Percentiles rank a stretch among this genome's conserved stretches.
Conservation (phyloP, 2,329 filamentous ascomycete species). For the Cercospora sp. region DNA sequence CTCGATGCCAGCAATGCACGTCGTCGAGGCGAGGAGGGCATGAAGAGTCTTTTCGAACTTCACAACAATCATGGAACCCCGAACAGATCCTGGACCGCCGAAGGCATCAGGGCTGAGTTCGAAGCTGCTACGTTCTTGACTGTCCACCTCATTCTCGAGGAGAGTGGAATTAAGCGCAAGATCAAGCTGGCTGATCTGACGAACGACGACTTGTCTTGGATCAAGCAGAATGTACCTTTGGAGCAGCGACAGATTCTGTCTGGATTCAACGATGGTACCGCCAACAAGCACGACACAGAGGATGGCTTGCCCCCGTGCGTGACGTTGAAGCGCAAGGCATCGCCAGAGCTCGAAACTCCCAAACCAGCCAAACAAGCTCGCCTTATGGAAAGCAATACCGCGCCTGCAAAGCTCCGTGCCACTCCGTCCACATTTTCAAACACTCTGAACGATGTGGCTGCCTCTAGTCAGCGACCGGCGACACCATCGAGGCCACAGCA, state of each 20-base stretch:
- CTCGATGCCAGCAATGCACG: conserved; percentile 21
- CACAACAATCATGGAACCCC: conserved; percentile 13
- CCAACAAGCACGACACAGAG: neutral
- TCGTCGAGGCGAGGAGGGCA: conserved; percentile 22
- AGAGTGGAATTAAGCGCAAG: conserved; percentile 6
- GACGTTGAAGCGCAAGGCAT: conserved; percentile 3
- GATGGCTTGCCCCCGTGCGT: conserved; percentile 1
- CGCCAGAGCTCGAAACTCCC: neutral
- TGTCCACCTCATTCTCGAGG: conserved; percentile 12
- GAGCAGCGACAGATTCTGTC: conserved; percentile 10
- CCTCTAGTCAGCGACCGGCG: neutral
- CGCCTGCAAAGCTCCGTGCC: neutral
- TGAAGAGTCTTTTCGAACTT: conserved; percentile 16
- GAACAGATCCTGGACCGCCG: conserved; percentile 10
- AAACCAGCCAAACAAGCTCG: neutral
- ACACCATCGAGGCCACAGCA: neutral
- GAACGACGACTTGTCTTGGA: neutral
- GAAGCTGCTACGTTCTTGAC: neutral
- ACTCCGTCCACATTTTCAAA: neutral
- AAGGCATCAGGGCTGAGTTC: conserved; percentile 10
- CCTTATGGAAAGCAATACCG: neutral
- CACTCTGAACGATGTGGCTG: neutral
- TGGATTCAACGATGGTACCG: neutral
- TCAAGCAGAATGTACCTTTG: conserved; percentile 8
- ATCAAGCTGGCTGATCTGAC: conserved; percentile 9